These are phyloP conservation scores for Dryas drummondii DNA, from an alignment of 306 rosid species.

Conservation along the genomic window DNA sequence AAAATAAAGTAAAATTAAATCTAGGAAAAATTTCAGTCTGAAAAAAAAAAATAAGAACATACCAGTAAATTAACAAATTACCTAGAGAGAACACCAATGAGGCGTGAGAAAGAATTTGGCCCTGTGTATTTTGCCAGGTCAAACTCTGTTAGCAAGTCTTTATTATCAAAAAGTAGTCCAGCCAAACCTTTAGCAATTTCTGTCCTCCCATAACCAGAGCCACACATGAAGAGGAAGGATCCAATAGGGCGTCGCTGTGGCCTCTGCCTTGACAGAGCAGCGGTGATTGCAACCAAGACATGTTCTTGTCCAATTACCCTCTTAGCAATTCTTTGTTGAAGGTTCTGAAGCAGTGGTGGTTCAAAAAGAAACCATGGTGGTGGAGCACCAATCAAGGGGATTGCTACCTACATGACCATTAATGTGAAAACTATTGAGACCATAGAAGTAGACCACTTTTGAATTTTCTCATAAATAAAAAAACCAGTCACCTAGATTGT, in stretches of 20 bases:
- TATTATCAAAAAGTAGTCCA: constrained; percentile 16
- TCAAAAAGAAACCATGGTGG: constrained; percentile 5
- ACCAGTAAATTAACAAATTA: neutral
- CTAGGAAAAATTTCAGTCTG: neutral
- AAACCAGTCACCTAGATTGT: neutral
- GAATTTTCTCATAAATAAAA: neutral
- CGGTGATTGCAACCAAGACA: constrained; percentile 16
- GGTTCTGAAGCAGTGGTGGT: constrained; percentile 21
- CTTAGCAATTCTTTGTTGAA: constrained; percentile 15
- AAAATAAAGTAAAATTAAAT: neutral
- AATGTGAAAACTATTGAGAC: neutral
- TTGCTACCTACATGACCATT: constrained; percentile 8
- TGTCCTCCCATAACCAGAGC: constrained; percentile 26
- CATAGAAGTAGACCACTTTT: neutral
- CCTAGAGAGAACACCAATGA: constrained; percentile 9
- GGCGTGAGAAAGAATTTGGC: constrained; percentile 15
- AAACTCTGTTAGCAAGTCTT: constrained; percentile 21
- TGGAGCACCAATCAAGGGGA: constrained; percentile 12
- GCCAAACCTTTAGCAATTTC: constrained; percentile 21
- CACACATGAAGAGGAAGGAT: constrained; percentile 28
- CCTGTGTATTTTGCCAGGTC: constrained; percentile 20
- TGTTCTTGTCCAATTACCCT: constrained; percentile 28
- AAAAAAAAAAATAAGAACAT: neutral
- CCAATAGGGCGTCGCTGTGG: constrained; percentile 22
- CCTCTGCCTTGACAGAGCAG: constrained; percentile 25